These are phyloP conservation scores for Fraxinus nigra DNA, from an alignment of 305 asterid genomes.

Conservation along the genomic window DNA sequence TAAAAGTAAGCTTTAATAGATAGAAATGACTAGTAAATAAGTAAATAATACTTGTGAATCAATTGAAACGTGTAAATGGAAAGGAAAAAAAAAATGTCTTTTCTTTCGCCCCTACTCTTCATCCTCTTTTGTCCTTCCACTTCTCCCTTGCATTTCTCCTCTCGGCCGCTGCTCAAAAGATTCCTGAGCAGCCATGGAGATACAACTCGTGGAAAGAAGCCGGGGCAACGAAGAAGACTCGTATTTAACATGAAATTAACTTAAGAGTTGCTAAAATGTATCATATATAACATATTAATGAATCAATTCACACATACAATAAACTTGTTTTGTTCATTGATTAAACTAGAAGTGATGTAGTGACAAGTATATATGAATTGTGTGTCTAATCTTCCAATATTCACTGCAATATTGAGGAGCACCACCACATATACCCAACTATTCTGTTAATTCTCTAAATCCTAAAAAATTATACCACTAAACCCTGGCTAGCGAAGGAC, in stretches of 20 bases:
- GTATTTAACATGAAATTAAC: background rate
- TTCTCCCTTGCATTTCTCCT: background rate
- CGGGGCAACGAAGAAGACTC: background rate
- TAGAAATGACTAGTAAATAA: too few relatives aligned
- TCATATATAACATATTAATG: background rate
- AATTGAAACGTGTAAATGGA: too few relatives aligned
- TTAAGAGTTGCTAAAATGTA: background rate
- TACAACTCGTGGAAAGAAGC: background rate
- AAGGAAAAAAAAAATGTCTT: too few relatives aligned
- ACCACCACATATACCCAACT: background rate
- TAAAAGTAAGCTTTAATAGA: background rate
- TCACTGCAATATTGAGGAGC: background rate
- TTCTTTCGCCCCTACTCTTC: background rate
- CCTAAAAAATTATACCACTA: background rate
- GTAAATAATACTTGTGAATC: background rate
- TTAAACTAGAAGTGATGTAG: background rate
- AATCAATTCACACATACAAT: background rate
- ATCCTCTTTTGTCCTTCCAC: background rate
- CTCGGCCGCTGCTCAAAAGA: background rate
- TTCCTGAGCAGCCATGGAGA: background rate
- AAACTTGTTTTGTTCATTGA: background rate
- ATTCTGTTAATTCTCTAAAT: background rate
- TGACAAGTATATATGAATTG: background rate
- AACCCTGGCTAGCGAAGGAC: background rate
- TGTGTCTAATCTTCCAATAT: background rate